A percentile compares a stretch with the other conserved stretches of the same genome.
These are phyloP conservation scores for Chalciporus sphaerocephalus DNA, from an alignment of 768 basidiomycete genomes.

Conservation along the genomic window DNA sequence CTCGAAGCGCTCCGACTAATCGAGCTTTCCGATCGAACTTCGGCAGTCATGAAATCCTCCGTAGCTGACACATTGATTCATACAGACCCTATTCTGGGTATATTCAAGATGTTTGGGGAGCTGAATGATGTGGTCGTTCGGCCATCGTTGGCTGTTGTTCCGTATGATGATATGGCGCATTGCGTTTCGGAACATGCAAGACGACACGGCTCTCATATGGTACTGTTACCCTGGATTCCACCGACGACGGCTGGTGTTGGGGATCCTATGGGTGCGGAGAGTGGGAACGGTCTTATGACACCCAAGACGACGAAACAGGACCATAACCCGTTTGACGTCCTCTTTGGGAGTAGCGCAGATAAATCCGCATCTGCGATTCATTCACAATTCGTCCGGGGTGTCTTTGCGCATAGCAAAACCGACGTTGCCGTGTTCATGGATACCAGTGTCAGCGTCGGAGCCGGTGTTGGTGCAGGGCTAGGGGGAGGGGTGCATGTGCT, in stretches of 20 bases:
- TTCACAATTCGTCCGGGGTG: conserved; percentile 77
- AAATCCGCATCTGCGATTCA: conserved; percentile 54
- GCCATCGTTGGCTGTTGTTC: conserved; percentile 68
- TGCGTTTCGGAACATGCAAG: conserved; percentile 67
- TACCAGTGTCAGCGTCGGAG: conserved; percentile 38
- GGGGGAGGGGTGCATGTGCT: conserved; percentile 60
- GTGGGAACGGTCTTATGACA: conserved; percentile 2
- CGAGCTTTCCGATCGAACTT: conserved; percentile 68
- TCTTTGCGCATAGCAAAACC: conserved; percentile 64
- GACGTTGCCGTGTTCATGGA: conserved; percentile 89
- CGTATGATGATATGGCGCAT: conserved; percentile 66
- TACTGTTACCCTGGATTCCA: conserved; percentile 80
- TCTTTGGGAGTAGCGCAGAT: conserved; percentile 43
- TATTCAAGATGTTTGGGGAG: conserved; percentile 74
- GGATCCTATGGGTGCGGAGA: conserved; percentile 4
- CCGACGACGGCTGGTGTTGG: conserved; percentile 23
- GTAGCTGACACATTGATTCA: conserved; percentile 61
- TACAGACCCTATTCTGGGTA: conserved; percentile 66
- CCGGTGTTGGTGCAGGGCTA: conserved; percentile 31
- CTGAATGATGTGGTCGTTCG: conserved; percentile 63
- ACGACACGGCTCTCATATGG: conserved; percentile 58
- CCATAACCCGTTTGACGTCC: conserved; percentile 66
- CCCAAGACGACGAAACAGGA: conserved; percentile 16
- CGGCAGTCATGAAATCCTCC: conserved; percentile 62
- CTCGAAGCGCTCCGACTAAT: conserved; percentile 81